Percentiles rank a stretch among this genome's conserved stretches.
Evolutionary conservation across 1,139 yeast species (phyloP).

Genomic region (Insectozyma bohioensis): DNA sequence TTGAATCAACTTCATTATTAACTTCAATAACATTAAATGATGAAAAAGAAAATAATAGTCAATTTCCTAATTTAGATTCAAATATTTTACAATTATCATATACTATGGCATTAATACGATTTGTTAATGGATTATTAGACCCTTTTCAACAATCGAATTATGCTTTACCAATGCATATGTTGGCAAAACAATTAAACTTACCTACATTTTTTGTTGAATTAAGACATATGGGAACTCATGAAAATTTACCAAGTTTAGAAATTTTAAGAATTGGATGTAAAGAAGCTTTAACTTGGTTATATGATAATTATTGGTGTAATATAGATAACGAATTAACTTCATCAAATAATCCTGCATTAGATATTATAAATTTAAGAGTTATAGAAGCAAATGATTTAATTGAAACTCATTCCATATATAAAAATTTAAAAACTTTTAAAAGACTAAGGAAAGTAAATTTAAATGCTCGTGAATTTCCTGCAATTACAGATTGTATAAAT

Average conservation of each 20-base stretch:
- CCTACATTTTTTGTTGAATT: slow-evolving; percentile 88
- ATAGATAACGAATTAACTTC: slow-evolving; percentile 21
- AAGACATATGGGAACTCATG: slow-evolving; percentile 92
- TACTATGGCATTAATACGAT: slow-evolving; percentile 77
- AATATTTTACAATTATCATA: slow-evolving; percentile 50
- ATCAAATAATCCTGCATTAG: slow-evolving; percentile 3
- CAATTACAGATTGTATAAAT: slow-evolving; percentile 22
- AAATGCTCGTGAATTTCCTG: slow-evolving; percentile 28
- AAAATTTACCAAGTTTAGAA: slow-evolving; percentile 68
- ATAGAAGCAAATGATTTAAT: slow-evolving; percentile 3
- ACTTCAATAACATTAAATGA: slow-evolving; percentile 50
- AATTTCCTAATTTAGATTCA: slow-evolving; percentile 19
- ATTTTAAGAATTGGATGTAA: slow-evolving; percentile 58
- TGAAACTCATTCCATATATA: slow-evolving; percentile 10
- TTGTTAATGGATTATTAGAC: slow-evolving; percentile 90
- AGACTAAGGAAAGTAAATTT: slow-evolving; percentile 48
- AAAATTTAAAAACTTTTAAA: slow-evolving; percentile 30
- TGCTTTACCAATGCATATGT: slow-evolving; percentile 74
- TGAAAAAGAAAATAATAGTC: slow-evolving; percentile 1
- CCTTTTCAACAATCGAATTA: slow-evolving; percentile 77
- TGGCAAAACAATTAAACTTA: slow-evolving; percentile 68
- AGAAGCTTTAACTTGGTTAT: slow-evolving; percentile 75
- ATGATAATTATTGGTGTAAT: slow-evolving; percentile 69
- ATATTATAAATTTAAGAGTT: slow-evolving; percentile 5
- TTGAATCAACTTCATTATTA: slow-evolving; percentile 59